These are phyloP conservation scores for Ascochyta viciae-villosae DNA, from an alignment of 2,329 filamentous ascomycete genomes.

Conservation along the genomic window DNA sequence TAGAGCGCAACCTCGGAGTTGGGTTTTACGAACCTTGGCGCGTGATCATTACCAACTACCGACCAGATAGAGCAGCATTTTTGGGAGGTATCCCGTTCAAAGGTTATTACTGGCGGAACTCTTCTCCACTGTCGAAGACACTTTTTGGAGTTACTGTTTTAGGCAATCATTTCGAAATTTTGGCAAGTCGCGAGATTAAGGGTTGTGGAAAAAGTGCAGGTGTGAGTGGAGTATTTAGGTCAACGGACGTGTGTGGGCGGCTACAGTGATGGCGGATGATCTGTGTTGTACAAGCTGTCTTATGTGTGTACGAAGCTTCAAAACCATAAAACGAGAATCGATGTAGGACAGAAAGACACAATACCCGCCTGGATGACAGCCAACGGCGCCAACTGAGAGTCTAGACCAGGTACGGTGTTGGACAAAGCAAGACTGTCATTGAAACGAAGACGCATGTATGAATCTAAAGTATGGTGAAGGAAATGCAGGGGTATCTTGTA, in stretches of 20 bases:
- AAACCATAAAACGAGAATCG: neutral
- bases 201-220: neutral
- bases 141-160: neutral
- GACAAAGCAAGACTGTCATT: no score
- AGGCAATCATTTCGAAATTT: neutral
- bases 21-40: neutral
- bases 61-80: neutral
- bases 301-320: neutral
- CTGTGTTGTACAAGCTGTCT: neutral
- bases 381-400: no score
- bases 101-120: neutral
- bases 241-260: neutral
- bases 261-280: neutral
- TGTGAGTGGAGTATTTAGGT: no score
- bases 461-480: neutral
- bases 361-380: neutral
- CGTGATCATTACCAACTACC: neutral
- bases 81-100: no score
- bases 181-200: neutral
- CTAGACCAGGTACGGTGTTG: neutral
- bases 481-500: constrained; percentile 7
- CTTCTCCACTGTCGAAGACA: neutral
- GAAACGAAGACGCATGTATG: neutral
- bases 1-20: neutral
- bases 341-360: neutral